Evolutionary conservation across 2,329 filamentous ascomycete species (phyloP).

Genomic region (Alternaria sp.): DNA sequence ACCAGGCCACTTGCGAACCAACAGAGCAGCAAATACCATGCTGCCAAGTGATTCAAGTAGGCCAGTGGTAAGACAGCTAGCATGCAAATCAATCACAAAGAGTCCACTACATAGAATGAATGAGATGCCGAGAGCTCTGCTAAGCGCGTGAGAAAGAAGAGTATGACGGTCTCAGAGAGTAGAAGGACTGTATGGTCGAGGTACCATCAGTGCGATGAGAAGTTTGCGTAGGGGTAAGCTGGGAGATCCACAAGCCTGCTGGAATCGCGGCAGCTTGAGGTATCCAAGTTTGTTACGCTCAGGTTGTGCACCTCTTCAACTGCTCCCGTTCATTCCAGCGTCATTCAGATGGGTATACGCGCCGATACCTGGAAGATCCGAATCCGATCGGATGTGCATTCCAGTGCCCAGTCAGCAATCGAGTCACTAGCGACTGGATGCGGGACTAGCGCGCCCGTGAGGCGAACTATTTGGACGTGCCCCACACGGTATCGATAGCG

Average conservation of each 20-base stretch:
- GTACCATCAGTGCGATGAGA: slow-evolving; percentile 29
- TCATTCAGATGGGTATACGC: no score
- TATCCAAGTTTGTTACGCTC: background rate
- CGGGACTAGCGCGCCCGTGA: slow-evolving; percentile 15
- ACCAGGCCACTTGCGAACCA: slow-evolving; percentile 8
- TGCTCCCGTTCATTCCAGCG: background rate
- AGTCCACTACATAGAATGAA: slow-evolving; percentile 29
- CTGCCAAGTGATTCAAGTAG: slow-evolving; percentile 26
- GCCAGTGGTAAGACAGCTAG: slow-evolving; percentile 30
- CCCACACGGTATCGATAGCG: slow-evolving; percentile 22
- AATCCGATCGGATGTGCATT: background rate
- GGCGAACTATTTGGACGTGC: slow-evolving; percentile 19
- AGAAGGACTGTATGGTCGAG: slow-evolving; percentile 29
- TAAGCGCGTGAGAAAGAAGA: slow-evolving; percentile 26
- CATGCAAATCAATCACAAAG: slow-evolving; percentile 30
- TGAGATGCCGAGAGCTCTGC: slow-evolving; percentile 29
- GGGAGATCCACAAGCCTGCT: background rate
- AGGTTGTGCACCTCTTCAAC: background rate
- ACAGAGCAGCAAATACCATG: slow-evolving; percentile 28
- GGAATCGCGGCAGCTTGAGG: rapidly evolving
- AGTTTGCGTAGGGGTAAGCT: slow-evolving; percentile 22
- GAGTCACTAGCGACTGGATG: slow-evolving; percentile 1
- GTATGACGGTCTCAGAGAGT: slow-evolving; percentile 27
- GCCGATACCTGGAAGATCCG: no score
- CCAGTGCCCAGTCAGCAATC: background rate